Conservation (phyloP, 2,329 filamentous ascomycete species). For the Neocucurbitaria cava region DNA sequence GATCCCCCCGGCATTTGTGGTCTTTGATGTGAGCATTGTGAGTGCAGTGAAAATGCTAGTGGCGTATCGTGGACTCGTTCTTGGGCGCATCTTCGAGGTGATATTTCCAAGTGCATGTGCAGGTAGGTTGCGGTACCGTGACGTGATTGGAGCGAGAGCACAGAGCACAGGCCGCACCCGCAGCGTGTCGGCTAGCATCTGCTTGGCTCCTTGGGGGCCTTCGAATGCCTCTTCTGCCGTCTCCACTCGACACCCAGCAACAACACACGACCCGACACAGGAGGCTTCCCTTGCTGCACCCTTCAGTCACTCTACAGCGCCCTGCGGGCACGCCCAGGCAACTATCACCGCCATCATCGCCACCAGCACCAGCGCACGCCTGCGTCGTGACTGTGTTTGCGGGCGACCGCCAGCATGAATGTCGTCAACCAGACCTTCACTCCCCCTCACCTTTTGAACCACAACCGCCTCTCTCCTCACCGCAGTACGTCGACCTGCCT, state of each 20-base stretch:
- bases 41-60: no score
- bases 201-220: constrained; percentile 12
- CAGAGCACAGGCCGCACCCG: constrained; percentile 1
- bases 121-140: no score
- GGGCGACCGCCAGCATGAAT: constrained; percentile 60
- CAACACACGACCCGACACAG: constrained; percentile 24
- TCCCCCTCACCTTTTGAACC: constrained; percentile 69
- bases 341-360: not conserved
- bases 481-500: constrained; percentile 55
- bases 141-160: constrained; percentile 9
- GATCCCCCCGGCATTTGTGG: constrained; percentile 27
- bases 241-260: constrained; percentile 23
- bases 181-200: constrained; percentile 7
- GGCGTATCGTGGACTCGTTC: no score
- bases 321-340: not conserved
- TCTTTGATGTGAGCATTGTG: not conserved
- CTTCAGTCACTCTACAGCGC: not conserved
- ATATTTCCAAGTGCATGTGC: not conserved
- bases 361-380: constrained; percentile 13
- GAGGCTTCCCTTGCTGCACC: constrained; percentile 2
- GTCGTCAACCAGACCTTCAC: constrained; percentile 65
- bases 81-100: no score
- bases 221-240: constrained; percentile 27
- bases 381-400: constrained; percentile 26
- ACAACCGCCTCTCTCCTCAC: constrained; percentile 57